phyloP scores from a whole-genome alignment of 345 rosid species.

The Luvunga scandens region DNA sequence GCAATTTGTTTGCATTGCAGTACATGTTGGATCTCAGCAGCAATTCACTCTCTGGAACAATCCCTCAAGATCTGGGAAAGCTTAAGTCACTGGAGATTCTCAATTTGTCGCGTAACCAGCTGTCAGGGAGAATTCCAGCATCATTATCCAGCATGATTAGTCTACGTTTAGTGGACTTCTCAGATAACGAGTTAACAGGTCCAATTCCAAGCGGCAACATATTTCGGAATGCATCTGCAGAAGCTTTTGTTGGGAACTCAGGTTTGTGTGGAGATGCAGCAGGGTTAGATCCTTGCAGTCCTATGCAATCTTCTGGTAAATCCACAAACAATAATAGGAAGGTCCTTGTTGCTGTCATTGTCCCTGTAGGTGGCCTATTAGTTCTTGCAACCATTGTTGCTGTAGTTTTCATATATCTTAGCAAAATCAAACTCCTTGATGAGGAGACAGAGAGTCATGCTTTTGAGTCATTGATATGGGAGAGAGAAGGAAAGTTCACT shows the following conservation, averaged over 20 bases:
- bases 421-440: conserved; percentile 18
- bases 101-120: conserved; percentile 52
- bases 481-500: conserved; percentile 52
- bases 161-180: conserved; percentile 48
- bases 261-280: conserved; percentile 55
- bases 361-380: conserved; percentile 33
- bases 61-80: conserved; percentile 43
- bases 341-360: conserved; percentile 36
- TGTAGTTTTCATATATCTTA: conserved; percentile 8
- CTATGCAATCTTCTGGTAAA: neutral
- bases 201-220: conserved; percentile 37
- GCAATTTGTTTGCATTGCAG: conserved; percentile 40
- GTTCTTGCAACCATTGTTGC: conserved; percentile 17
- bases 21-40: conserved; percentile 57
- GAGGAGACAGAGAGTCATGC: conserved; percentile 27
- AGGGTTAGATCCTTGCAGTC: conserved; percentile 41
- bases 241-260: conserved; percentile 43
- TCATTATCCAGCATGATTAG: conserved; percentile 47
- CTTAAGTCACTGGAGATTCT: conserved; percentile 43
- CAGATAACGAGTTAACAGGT: conserved; percentile 53
- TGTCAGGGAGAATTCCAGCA: conserved; percentile 51
- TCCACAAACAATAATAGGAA: conserved; percentile 23
- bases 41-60: conserved; percentile 56
- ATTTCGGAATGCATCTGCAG: conserved; percentile 40
- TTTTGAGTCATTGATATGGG: conserved; percentile 48